A percentile compares a stretch with the other conserved stretches of the same genome.
phyloP scores from a whole-genome alignment of 345 rosid genomes.

The Theobroma cacao region DNA sequence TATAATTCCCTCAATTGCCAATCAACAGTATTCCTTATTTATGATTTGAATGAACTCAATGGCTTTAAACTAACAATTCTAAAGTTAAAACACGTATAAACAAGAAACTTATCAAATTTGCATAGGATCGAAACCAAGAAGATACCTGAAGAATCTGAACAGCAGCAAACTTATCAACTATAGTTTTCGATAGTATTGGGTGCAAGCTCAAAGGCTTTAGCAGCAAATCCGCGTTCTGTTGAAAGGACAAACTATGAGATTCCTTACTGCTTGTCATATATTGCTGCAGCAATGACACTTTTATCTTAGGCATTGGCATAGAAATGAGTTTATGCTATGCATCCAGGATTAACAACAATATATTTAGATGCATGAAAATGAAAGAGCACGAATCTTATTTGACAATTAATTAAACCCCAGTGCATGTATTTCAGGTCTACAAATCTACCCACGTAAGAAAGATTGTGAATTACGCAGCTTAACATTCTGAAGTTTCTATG shows the following conservation, averaged over 20 bases:
- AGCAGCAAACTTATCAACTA: constrained; percentile 82
- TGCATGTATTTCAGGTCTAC: not conserved
- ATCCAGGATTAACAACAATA: not conserved
- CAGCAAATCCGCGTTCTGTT: constrained; percentile 62
- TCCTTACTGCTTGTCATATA: not conserved
- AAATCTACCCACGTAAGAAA: not conserved
- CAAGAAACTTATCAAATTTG: constrained; percentile 6
- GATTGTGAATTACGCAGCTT: not conserved
- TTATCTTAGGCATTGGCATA: not conserved
- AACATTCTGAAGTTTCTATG: not conserved
- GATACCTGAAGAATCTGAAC: constrained; percentile 87
- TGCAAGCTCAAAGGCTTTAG: constrained; percentile 58
- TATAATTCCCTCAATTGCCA: not conserved
- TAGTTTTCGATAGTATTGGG: constrained; percentile 56
- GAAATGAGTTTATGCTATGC: not conserved
- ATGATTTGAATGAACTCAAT: not conserved
- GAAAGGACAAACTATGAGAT: constrained; percentile 16
- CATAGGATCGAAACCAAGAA: constrained; percentile 1
- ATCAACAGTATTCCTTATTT: too few species aligned
- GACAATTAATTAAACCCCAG: not conserved
- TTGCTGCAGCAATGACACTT: not conserved
- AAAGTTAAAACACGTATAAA: not conserved
- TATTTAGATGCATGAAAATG: not conserved
- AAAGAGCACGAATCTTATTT: not conserved
- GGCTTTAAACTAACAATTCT: not conserved